Base-by-base conservation (phyloP, 148 eudicot genomes). In the Beta vulgaris region DNA sequence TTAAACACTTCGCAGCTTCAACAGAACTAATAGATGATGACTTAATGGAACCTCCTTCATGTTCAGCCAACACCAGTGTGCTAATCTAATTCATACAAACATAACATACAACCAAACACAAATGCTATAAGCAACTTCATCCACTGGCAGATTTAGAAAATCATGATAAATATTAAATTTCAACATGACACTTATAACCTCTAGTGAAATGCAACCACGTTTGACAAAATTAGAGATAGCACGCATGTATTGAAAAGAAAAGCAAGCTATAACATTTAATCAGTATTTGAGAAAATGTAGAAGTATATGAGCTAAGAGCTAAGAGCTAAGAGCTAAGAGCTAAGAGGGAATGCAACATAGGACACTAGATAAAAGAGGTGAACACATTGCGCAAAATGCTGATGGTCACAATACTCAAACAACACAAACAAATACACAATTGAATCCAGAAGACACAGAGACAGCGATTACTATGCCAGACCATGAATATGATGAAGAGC, bases 31-130 rank as follows among this genome's bases (percentile, higher is more conserved):
- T 70, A 31, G 96, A 76, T 57, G 91, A 82, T 48, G 87, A 73
- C 69, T 86, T 92, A 58, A 94, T 73, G 40, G 76, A 76, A 69
- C 98, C 92, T 73, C 96, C 92, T 80, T 94, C 96, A 80, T 91
- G 97, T 76, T 94, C 98, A 43, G 92, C 95, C 78, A 94, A 81
- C 71, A 94, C 87, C 80, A 94, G 77, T 49, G 98, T 94, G 82
- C 97, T 90, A 71, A 90, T 81, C 97, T 94, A 73, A 49, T 31
- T 48, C 55, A 69, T n/a, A 48, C n/a, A 53, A 60, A 42, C 40
- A 53, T 14, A 35, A 37, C 34, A 68, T 31, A 42, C 51, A 26
- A 51, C 19, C 63, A 78, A 44, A 48, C 26, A 34, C 23, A 26
- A 46, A 35, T 34, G n/a, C 23, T 31, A 21, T 25, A 39, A 70